These are phyloP conservation scores for Meyerozyma sp. DNA, from an alignment of 1,139 yeast genomes.

Conservation along the genomic window DNA sequence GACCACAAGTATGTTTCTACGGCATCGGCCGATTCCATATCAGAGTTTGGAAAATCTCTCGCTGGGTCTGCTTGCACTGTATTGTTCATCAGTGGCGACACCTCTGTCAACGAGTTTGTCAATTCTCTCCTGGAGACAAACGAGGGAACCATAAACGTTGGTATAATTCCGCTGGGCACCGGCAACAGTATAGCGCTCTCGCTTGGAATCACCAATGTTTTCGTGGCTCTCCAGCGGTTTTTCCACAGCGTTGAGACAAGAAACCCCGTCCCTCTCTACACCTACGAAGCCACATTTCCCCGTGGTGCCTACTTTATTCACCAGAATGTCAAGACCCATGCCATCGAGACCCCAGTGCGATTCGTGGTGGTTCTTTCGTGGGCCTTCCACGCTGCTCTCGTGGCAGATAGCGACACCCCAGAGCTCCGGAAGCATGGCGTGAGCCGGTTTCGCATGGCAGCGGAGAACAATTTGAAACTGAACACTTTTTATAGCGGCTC, in stretches of 20 bases:
- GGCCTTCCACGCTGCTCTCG: constrained; percentile 83
- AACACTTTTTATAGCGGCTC: constrained; percentile 49
- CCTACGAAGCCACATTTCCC: constrained; percentile 55
- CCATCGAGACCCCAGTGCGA: constrained; percentile 20
- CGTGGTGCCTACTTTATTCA: constrained; percentile 27
- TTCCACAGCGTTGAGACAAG: constrained; percentile 20
- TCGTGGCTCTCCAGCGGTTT: constrained; percentile 37
- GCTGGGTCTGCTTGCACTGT: constrained; percentile 31
- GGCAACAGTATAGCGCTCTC: constrained; percentile 80
- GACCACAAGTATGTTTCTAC: constrained; percentile 38
- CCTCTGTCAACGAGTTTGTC: constrained; percentile 72
- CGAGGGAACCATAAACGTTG: constrained; percentile 5
- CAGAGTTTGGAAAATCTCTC: constrained; percentile 27
- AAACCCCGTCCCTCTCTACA: constrained; percentile 35
- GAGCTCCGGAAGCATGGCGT: constrained; percentile 60
- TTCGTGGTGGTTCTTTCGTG: constrained; percentile 74
- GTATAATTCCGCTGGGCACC: constrained; percentile 68
- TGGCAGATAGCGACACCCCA: constrained; percentile 72
- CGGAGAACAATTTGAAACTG: constrained; percentile 43
- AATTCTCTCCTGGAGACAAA: constrained; percentile 36
- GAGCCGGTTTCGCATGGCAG: constrained; percentile 68
- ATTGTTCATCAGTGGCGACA: constrained; percentile 77
- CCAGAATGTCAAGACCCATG: constrained; percentile 14
- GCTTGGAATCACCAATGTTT: constrained; percentile 35
- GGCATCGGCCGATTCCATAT: constrained; percentile 23